These are phyloP conservation scores for Prototheca stagnorum DNA, from an alignment of 163 green algal genomes.

Conservation along the genomic window DNA sequence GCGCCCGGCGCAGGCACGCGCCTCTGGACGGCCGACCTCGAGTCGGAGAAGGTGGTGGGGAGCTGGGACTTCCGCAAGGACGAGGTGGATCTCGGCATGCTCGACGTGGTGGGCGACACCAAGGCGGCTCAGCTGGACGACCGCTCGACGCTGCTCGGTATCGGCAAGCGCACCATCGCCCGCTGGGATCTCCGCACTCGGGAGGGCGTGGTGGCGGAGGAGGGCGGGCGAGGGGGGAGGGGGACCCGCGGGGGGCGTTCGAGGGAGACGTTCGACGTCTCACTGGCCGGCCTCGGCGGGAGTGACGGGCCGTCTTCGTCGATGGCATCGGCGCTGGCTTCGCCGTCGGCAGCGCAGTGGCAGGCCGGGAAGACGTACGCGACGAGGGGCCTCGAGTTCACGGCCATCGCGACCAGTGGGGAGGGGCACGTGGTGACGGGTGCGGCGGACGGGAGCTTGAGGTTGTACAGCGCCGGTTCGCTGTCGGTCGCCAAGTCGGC, in stretches of 20 bases:
- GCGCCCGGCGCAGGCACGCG: constrained; percentile 30
- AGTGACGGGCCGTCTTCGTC: too few species aligned
- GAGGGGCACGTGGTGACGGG: constrained; percentile 80
- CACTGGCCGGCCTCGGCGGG: not conserved
- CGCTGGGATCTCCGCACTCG: constrained; percentile 72
- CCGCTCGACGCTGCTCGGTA: constrained; percentile 67
- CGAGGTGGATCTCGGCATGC: constrained; percentile 55
- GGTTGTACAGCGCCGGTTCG: constrained; percentile 69
- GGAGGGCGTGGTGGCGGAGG: constrained; percentile 58
- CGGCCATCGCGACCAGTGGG: constrained; percentile 81
- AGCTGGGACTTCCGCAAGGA: constrained; percentile 84
- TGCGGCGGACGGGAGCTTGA: constrained; percentile 64
- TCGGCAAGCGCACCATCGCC: constrained; percentile 60
- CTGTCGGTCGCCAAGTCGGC: constrained; percentile 46
- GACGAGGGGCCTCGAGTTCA: constrained; percentile 69
- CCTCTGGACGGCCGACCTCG: constrained; percentile 63
- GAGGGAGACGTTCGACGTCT: not conserved
- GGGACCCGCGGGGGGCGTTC: too few species aligned
- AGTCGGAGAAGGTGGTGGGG: constrained; percentile 54
- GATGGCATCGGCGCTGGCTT: too few species aligned
- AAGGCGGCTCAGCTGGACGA: constrained; percentile 57
- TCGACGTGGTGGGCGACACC: constrained; percentile 54
- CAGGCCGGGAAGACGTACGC: constrained; percentile 75
- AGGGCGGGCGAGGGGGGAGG: too few species aligned
- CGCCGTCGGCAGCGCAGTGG: constrained; percentile 37